Conservation (phyloP, 768 basidiomycete genomes). For the Pulveroboletus sp. region DNA sequence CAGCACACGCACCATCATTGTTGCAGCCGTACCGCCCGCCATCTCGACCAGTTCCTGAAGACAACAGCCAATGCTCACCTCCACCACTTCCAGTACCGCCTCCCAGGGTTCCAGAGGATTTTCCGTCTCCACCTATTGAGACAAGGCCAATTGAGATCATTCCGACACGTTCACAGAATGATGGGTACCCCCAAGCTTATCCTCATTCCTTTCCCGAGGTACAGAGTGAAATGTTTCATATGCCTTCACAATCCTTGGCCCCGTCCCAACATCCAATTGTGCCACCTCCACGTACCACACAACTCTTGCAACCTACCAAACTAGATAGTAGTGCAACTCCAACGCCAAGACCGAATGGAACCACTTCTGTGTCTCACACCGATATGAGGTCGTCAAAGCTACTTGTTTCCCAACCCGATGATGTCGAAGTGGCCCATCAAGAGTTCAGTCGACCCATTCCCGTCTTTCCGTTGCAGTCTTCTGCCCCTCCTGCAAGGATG, state of each 20-base stretch:
- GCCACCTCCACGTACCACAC: neutral
- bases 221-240: constrained; percentile 25
- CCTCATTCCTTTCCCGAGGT: constrained; percentile 9
- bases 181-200: neutral
- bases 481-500: constrained; percentile 1
- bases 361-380: neutral
- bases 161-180: constrained; percentile 13
- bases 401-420: neutral
- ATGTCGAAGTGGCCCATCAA: constrained; percentile 7
- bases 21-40: constrained; percentile 24
- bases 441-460: constrained; percentile 8
- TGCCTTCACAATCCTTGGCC: constrained; percentile 1
- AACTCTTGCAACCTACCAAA: constrained; percentile 7
- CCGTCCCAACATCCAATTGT: neutral
- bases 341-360: neutral
- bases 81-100: constrained; percentile 29
- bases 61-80: constrained; percentile 21
- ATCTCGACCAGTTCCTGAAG: constrained; percentile 14
- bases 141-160: constrained; percentile 26
- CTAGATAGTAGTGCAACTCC: neutral
- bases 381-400: constrained; percentile 7
- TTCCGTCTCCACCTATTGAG: constrained; percentile 17
- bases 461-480: constrained; percentile 8
- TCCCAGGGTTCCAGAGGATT: constrained; percentile 22
- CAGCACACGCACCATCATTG: constrained; percentile 17